A percentile compares a stretch with the other conserved stretches of the same genome.
phyloP scores from a whole-genome alignment of 805 yeast species.

The Wickerhamia fluorescens region DNA sequence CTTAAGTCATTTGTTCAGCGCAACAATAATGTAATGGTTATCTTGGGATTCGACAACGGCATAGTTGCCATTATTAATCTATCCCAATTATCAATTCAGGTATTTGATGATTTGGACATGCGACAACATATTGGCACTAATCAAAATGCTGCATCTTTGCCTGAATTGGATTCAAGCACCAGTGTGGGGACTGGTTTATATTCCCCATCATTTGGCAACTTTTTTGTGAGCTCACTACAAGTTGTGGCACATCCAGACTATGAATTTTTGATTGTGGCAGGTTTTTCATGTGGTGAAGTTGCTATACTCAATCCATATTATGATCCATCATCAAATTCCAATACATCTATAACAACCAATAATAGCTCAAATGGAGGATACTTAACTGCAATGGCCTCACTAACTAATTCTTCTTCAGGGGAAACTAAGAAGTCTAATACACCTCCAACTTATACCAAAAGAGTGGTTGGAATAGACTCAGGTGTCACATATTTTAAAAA shows the following conservation, averaged over 20 bases:
- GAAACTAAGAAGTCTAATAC: slow-evolving; percentile 3
- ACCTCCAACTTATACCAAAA: slow-evolving; percentile 9
- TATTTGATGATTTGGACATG: slow-evolving; percentile 39
- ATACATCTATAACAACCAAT: slow-evolving; percentile 3
- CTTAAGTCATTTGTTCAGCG: slow-evolving; percentile 23
- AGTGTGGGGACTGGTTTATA: slow-evolving; percentile 13
- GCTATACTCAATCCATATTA: slow-evolving; percentile 37
- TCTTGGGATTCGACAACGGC: slow-evolving; percentile 62
- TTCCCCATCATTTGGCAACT: slow-evolving; percentile 7
- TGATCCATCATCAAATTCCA: slow-evolving; percentile 3
- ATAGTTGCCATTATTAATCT: slow-evolving; percentile 59
- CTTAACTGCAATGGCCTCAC: too few relatives aligned
- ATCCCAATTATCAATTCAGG: slow-evolving; percentile 35
- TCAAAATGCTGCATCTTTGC: slow-evolving; percentile 5
- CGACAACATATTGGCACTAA: slow-evolving; percentile 2
- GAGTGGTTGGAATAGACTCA: slow-evolving; percentile 18
- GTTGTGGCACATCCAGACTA: slow-evolving; percentile 23
- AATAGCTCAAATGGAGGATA: slow-evolving; percentile 6
- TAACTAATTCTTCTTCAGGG: slow-evolving; percentile 1
- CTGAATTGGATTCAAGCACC: slow-evolving; percentile 3
- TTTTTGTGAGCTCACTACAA: slow-evolving; percentile 14
- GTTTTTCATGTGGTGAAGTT: slow-evolving; percentile 58
- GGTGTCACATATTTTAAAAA: slow-evolving; percentile 30
- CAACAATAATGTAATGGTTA: slow-evolving; percentile 37
- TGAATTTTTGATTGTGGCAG: slow-evolving; percentile 48